These are phyloP conservation scores for Apophysomyces sp. DNA, from an alignment of 371 early-diverging fungal genomes.

Conservation along the genomic window DNA sequence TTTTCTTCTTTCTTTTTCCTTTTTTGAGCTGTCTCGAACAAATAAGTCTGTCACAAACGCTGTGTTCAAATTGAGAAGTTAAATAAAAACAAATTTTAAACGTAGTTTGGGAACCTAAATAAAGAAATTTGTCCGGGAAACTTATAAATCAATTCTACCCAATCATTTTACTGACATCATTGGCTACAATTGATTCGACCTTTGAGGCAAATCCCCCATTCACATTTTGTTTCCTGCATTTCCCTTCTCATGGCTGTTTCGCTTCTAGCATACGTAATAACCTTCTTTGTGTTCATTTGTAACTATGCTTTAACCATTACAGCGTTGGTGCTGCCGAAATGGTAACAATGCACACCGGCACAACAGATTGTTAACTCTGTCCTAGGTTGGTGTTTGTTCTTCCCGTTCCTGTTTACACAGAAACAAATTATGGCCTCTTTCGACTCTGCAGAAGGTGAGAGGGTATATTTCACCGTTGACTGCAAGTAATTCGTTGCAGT, in stretches of 20 bases:
- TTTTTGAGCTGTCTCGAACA: no score
- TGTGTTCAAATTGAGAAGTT: no score
- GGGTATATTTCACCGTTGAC: background rate
- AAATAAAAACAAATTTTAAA: no score
- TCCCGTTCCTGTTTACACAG: constrained; percentile 46
- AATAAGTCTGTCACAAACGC: no score
- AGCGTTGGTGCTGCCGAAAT: constrained; percentile 41
- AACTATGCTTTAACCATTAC: constrained; percentile 38
- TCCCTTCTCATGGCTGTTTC: constrained; percentile 35
- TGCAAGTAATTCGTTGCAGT: constrained; percentile 10
- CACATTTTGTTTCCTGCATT: background rate
- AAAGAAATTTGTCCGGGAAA: no score
- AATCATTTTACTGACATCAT: no score
- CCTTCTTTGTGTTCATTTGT: constrained; percentile 39
- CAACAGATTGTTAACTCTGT: background rate
- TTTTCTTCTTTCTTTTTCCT: no score
- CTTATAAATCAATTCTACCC: no score
- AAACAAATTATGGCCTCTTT: constrained; percentile 49
- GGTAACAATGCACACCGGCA: constrained; percentile 23
- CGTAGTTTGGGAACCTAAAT: no score
- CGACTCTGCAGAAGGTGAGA: constrained; percentile 40
- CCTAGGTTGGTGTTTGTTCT: constrained; percentile 42
- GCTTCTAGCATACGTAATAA: constrained; percentile 43
- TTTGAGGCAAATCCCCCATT: background rate
- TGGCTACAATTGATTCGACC: no score